phyloP scores from a whole-genome alignment of 192 early-diverging fungal species.

The Coemansia furcata region DNA sequence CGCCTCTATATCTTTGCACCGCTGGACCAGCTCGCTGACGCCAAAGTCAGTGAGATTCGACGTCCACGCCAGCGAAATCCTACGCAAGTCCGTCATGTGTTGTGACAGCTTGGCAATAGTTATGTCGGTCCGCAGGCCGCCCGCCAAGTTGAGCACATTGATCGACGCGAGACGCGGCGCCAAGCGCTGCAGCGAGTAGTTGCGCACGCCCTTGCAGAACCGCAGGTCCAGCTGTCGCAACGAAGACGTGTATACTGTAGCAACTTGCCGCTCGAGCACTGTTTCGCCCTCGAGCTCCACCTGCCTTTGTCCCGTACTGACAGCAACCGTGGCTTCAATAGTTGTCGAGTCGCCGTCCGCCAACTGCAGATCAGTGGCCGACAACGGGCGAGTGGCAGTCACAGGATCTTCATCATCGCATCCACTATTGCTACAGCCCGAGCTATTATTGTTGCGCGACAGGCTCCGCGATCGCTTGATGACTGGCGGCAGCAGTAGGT shows the following conservation, averaged over 20 bases:
- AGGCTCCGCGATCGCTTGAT: conserved; percentile 38
- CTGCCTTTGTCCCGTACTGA: not conserved
- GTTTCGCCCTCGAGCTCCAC: not conserved
- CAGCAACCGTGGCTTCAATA: conserved; percentile 2
- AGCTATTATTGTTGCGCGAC: conserved; percentile 16
- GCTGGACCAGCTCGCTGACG: conserved; percentile 55
- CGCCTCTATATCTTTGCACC: conserved; percentile 49
- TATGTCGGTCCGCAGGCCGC: conserved; percentile 57
- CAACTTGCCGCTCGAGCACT: not conserved
- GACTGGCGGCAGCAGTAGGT: not conserved
- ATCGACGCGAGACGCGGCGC: conserved; percentile 51
- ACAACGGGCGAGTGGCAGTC: conserved; percentile 13
- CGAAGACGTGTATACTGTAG: conserved; percentile 16
- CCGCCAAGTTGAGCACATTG: conserved; percentile 53
- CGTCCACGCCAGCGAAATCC: conserved; percentile 60
- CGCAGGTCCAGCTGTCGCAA: conserved; percentile 55
- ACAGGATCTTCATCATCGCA: not conserved
- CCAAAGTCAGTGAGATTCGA: conserved; percentile 55
- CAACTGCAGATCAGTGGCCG: conserved; percentile 31
- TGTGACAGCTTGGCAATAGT: conserved; percentile 57
- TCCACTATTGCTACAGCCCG: not conserved
- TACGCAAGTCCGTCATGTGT: conserved; percentile 46
- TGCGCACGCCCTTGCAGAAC: conserved; percentile 60
- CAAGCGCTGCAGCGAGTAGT: conserved; percentile 56
- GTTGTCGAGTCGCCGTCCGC: conserved; percentile 17